These are phyloP conservation scores for Bryum argenteum DNA, from an alignment of 225 moss, liverwort and hornwort genomes.

Conservation along the genomic window DNA sequence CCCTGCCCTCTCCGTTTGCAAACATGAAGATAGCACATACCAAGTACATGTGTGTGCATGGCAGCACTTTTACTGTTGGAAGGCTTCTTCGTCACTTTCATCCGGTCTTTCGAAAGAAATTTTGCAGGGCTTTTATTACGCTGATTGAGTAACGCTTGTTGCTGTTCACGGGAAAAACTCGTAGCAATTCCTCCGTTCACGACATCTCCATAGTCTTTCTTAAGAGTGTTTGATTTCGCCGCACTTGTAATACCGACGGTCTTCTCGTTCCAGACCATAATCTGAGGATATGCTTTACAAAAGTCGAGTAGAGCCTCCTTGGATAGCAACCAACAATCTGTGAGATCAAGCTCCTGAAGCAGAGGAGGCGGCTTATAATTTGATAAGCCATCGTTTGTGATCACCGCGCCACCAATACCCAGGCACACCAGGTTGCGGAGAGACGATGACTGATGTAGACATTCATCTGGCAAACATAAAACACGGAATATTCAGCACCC, in stretches of 20 bases:
- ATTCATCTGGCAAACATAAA: conserved; percentile 44
- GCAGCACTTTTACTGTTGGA: conserved; percentile 12
- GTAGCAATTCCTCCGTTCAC: conserved; percentile 39
- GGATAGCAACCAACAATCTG: conserved; percentile 56
- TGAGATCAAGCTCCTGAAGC: conserved; percentile 55
- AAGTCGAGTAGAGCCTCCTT: conserved; percentile 43
- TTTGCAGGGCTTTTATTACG: conserved; percentile 30
- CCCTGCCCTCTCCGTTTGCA: too few species aligned
- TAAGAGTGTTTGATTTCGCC: conserved; percentile 17
- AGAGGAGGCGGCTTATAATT: conserved; percentile 43
- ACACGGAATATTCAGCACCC: conserved; percentile 26
- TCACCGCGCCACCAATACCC: conserved; percentile 45
- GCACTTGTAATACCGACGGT: conserved; percentile 30
- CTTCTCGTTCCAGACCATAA: conserved; percentile 55
- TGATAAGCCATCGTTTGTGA: conserved; percentile 43
- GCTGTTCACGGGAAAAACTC: conserved; percentile 38
- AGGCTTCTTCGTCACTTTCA: conserved; percentile 30
- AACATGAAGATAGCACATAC: conserved; percentile 23
- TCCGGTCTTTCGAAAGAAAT: conserved; percentile 18
- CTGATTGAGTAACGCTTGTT: conserved; percentile 35
- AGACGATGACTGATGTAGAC: conserved; percentile 47
- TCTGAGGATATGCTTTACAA: conserved; percentile 44
- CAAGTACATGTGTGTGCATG: conserved; percentile 24
- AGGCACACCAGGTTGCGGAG: conserved; percentile 49
- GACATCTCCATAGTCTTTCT: conserved; percentile 37